A percentile compares a stretch with the other conserved stretches of the same genome.
Evolutionary conservation across 768 basidiomycete species (phyloP).

Genomic region (Boletus fagicola): DNA sequence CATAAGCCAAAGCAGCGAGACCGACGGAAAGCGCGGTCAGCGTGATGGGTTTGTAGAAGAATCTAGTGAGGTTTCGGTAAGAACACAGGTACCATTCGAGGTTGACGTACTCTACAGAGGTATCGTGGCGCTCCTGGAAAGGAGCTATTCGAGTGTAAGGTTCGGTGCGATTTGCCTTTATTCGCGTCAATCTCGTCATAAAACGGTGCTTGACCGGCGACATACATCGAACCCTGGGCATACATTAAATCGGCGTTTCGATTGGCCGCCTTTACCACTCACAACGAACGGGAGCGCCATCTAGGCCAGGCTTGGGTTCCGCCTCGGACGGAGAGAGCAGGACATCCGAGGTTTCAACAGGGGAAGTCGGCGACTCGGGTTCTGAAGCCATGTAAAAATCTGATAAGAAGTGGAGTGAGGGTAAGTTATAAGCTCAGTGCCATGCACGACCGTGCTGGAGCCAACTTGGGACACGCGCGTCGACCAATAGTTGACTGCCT

Average conservation of each 20-base stretch:
- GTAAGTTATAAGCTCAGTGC: background rate
- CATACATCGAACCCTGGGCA: conserved; percentile 79
- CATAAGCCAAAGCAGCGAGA: conserved; percentile 69
- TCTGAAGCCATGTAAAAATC: conserved; percentile 19
- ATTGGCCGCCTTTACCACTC: conserved; percentile 35
- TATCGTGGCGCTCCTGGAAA: conserved; percentile 81
- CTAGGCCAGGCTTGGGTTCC: conserved; percentile 70
- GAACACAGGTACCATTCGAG: background rate
- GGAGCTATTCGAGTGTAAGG: conserved; percentile 79
- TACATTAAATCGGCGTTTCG: conserved; percentile 10
- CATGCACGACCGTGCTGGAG: background rate
- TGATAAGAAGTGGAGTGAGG: background rate
- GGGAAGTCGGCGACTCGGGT: conserved; percentile 35
- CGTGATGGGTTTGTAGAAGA: conserved; percentile 84
- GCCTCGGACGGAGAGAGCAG: conserved; percentile 47
- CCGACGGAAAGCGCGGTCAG: conserved; percentile 69
- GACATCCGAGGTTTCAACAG: conserved; percentile 63
- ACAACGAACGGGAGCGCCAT: conserved; percentile 81
- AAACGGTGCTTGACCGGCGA: conserved; percentile 21
- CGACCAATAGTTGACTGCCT: conserved; percentile 3
- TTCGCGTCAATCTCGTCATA: conserved; percentile 18
- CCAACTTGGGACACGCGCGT: background rate
- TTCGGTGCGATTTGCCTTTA: conserved; percentile 78
- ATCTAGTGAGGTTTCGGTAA: conserved; percentile 44
- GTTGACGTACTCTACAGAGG: conserved; percentile 68